Evolutionary conservation across 169 alveolate genomes (phyloP), one percentile per base, ranked within the genome.

Genomic region (Prorocentrum cordatum): DNA sequence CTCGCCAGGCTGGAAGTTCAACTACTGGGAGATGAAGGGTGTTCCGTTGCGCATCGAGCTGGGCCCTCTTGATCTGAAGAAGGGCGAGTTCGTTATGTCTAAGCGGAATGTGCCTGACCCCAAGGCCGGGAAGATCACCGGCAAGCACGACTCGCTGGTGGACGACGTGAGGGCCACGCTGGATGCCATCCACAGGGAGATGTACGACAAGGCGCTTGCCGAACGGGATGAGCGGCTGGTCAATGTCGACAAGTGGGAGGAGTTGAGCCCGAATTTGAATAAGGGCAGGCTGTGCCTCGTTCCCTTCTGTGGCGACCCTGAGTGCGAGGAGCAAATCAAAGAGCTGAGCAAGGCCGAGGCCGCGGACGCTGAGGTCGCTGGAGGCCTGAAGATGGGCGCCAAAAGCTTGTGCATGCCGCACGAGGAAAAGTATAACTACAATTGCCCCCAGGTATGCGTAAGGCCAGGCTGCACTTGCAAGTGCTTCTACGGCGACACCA

Each of bases 21-120:
- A 98, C 94, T 97, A 98, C 93, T 98, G 99, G 99, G 99, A 98
- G 94, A 95, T 96, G 82, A 97, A 97, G 93, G 99, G 99, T 38
- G 99, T 98, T 70, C 99, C 99, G 38, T 92, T 98, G 66, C 95
- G 99, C 91, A 87, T 97, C 29, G 99, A 98, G 94, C 88, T 98
- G 32, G 99, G 99, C 26, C 96, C 98, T 32, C 94, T 95, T 91
- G 99, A 98, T 93, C 91, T 97, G 64, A 96, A 96, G 67, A 94
- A 95, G 72, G 93, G 95, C 33, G 77, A 82, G 80, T 82, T 82
- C 31, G 71, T 82, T 50, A 42, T 82, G 91, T 66, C 91, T 18
- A 61, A 64, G 64, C 27, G 91, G 29, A 61, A 39, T 32, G 54
- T 64, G 38, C 24, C 64, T 67, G 88, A 77, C n/a, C 88, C 70